Percentiles rank a stretch among this genome's conserved stretches.
phyloP scores from a whole-genome alignment of 257 asterid genomes.

The Osmanthus fragrans region DNA sequence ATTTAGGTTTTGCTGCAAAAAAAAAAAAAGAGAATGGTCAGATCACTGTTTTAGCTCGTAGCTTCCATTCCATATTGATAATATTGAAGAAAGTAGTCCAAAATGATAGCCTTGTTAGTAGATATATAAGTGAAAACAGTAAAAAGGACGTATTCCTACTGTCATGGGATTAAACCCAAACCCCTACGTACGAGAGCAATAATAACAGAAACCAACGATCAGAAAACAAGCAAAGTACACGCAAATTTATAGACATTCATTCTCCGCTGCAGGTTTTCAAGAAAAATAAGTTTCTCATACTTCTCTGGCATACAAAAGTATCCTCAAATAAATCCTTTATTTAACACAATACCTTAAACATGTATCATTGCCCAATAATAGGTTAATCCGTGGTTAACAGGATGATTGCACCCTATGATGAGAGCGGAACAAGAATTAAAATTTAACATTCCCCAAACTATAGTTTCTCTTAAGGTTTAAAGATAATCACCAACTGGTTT shows the following conservation, averaged over 20 bases:
- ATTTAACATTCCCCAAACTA: background rate
- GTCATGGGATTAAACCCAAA: background rate
- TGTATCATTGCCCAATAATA: background rate
- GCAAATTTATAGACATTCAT: background rate
- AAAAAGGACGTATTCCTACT: background rate
- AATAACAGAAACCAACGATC: background rate
- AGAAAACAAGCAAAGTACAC: background rate
- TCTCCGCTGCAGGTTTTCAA: background rate
- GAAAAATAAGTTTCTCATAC: background rate
- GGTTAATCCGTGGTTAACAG: background rate
- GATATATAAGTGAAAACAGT: background rate
- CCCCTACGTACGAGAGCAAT: background rate
- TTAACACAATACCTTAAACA: background rate
- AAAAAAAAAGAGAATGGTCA: conserved; percentile 2
- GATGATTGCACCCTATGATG: background rate
- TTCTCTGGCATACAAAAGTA: background rate
- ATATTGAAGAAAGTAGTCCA: background rate
- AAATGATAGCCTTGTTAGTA: background rate
- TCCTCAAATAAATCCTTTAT: background rate
- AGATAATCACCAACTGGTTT: background rate
- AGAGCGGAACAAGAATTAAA: background rate
- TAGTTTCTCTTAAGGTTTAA: background rate
- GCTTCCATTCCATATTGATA: background rate
- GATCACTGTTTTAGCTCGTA: background rate
- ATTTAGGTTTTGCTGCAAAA: conserved; percentile 74